Evolutionary conservation across 805 yeast genomes (phyloP).

Genomic region (Isabelozyma pseudorhagii): DNA sequence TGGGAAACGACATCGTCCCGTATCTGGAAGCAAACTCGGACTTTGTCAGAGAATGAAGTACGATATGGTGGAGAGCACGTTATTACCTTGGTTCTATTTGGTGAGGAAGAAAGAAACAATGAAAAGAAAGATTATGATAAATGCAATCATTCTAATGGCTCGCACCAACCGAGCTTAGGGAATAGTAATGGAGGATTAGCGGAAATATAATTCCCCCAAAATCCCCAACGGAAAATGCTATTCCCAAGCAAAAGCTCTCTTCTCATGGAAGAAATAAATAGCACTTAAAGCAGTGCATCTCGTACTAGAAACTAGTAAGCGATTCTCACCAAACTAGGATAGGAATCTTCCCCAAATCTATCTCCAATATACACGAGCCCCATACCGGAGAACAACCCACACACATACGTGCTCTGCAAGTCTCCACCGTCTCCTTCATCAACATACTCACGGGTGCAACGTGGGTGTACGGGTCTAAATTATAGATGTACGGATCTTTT

Average conservation of each 20-base stretch:
- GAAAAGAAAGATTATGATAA: constrained; percentile 24
- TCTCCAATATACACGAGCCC: no score
- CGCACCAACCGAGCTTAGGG: constrained; percentile 50
- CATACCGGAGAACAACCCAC: no score
- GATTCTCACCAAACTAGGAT: no score
- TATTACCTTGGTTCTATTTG: no score
- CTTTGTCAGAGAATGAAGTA: constrained; percentile 57
- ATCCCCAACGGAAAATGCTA: constrained; percentile 67
- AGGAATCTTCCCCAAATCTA: no score
- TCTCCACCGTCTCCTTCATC: no score
- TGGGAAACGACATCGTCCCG: constrained; percentile 62
- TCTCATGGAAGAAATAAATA: constrained; percentile 62
- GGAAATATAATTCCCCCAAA: constrained; percentile 66
- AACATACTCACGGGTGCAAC: no score
- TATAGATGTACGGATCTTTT: neutral
- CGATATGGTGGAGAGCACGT: constrained; percentile 42
- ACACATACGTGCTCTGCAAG: no score
- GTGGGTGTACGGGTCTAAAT: no score
- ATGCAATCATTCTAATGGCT: constrained; percentile 48
- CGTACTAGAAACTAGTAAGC: no score
- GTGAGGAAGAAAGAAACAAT: no score
- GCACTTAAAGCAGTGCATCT: no score
- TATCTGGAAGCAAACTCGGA: constrained; percentile 64
- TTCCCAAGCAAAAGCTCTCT: constrained; percentile 47
- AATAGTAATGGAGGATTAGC: constrained; percentile 45